A percentile compares a stretch with the other conserved stretches of the same genome.
phyloP scores from a whole-genome alignment of 1,139 yeast species.

The Suhomyces wounanorum region DNA sequence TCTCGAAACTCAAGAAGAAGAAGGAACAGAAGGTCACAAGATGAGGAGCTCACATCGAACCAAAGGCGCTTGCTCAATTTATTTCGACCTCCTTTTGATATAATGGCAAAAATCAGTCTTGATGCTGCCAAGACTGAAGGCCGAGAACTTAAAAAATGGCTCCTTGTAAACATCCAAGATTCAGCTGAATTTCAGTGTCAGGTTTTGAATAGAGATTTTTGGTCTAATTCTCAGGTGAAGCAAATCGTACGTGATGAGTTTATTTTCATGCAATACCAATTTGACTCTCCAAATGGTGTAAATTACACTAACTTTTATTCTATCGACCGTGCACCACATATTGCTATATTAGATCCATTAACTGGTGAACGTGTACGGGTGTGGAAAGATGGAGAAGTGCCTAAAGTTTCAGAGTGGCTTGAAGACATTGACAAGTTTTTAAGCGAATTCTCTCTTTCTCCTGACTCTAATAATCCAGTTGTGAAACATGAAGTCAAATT shows the following conservation, averaged over 20 bases:
- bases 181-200: constrained; percentile 84
- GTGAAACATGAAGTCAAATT: constrained; percentile 54
- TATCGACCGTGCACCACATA: constrained; percentile 70
- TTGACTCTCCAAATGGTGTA: constrained; percentile 72
- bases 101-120: constrained; percentile 65
- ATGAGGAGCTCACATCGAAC: constrained; percentile 52
- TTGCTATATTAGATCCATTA: constrained; percentile 89
- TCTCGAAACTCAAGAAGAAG: constrained; percentile 29
- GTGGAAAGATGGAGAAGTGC: constrained; percentile 67
- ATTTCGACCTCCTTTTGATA: constrained; percentile 92
- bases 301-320: constrained; percentile 74
- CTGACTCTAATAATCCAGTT: constrained; percentile 67
- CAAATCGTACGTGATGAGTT: constrained; percentile 65
- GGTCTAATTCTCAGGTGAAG: constrained; percentile 76
- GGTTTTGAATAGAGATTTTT: constrained; percentile 86
- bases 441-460: constrained; percentile 63
- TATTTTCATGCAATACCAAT: constrained; percentile 78
- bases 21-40: constrained; percentile 28
- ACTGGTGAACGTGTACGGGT: constrained; percentile 85
- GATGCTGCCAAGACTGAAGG: constrained; percentile 76
- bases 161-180: constrained; percentile 85
- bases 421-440: constrained; percentile 63
- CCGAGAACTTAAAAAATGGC: constrained; percentile 69
- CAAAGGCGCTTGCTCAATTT: constrained; percentile 75
- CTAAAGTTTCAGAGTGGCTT: constrained; percentile 58